A percentile compares a stretch with the other conserved stretches of the same genome.
Evolutionary conservation across 1,284 basidiomycete species (phyloP).

Genomic region (Ceratorhiza oryzae-sativae): DNA sequence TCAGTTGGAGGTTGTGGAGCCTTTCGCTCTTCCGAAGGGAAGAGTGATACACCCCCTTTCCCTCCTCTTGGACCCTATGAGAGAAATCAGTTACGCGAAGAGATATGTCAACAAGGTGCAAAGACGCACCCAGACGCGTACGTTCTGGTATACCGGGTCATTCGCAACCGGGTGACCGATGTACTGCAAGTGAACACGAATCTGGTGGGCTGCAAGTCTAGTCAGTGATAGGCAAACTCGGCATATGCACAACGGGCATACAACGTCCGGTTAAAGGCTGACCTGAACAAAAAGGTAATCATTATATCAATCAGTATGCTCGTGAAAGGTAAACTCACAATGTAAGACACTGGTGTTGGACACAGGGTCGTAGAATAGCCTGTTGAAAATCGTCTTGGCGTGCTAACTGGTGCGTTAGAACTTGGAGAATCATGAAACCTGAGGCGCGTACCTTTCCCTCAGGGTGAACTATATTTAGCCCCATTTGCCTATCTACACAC

Average conservation of each 20-base stretch:
- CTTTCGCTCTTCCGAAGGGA: constrained; percentile 23
- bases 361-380: constrained; percentile 81
- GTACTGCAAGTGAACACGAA: constrained; percentile 95
- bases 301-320: background rate
- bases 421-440: background rate
- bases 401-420: constrained; percentile 56
- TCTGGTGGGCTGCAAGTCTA: constrained; percentile 77
- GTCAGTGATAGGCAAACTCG: background rate
- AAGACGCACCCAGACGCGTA: constrained; percentile 76
- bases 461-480: constrained; percentile 92
- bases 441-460: constrained; percentile 77
- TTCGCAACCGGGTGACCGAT: constrained; percentile 94
- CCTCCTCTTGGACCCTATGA: constrained; percentile 41
- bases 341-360: constrained; percentile 89
- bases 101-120: background rate
- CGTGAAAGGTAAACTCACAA: constrained; percentile 61
- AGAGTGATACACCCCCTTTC: constrained; percentile 40
- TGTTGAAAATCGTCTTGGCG: constrained; percentile 89
- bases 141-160: constrained; percentile 84
- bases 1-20: constrained; percentile 32
- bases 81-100: background rate
- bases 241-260: constrained; percentile 54
- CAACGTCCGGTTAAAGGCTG: constrained; percentile 87
- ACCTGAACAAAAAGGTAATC: constrained; percentile 56
- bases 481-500: constrained; percentile 95